Percentiles rank a stretch among this genome's conserved stretches.
These are phyloP conservation scores for Coniochaeta hoffmannii DNA, from an alignment of 2,329 filamentous ascomycete genomes.

Conservation along the genomic window DNA sequence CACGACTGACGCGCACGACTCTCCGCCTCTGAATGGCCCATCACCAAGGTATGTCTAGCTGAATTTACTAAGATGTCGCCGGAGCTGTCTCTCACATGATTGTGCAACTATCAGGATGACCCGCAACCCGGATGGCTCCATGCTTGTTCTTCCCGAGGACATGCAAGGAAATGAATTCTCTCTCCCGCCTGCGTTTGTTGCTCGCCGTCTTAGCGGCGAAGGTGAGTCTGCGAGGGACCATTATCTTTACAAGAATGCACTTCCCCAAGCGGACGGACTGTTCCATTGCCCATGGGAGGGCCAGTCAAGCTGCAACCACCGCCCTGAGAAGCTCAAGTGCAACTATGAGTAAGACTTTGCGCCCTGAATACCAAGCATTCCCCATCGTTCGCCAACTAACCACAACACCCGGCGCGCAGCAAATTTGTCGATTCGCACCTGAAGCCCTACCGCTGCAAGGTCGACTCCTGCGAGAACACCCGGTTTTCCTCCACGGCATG, in stretches of 20 bases:
- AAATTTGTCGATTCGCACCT: conserved; percentile 97
- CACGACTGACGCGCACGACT: conserved; percentile 37
- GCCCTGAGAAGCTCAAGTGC: conserved; percentile 94
- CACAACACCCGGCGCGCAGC: conserved; percentile 37
- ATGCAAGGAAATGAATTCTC: conserved; percentile 28
- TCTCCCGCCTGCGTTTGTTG: conserved; percentile 31
- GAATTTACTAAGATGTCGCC: conserved; percentile 8
- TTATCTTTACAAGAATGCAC: conserved; percentile 61
- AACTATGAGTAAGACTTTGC: conserved; percentile 82
- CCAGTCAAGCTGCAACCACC: conserved; percentile 69
- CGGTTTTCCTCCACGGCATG: conserved; percentile 94
- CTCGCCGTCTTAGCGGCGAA: conserved; percentile 42
- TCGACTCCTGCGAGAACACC: conserved; percentile 71
- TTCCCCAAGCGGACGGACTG: conserved; percentile 63
- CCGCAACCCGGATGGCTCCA: conserved; percentile 26
- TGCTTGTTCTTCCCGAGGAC: conserved; percentile 29
- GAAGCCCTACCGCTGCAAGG: conserved; percentile 94
- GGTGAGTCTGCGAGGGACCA: conserved; percentile 57
- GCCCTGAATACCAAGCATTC: conserved; percentile 11
- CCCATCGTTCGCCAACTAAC: conserved; percentile 13
- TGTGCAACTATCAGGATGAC: conserved; percentile 25
- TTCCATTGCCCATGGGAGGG: conserved; percentile 91
- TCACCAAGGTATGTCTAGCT: conserved; percentile 44
- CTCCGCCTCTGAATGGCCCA: conserved; percentile 42
- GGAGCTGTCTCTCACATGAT: conserved; percentile 22